phyloP scores from a whole-genome alignment of 2,329 filamentous ascomycete genomes.

The Colletotrichum australisinense region DNA sequence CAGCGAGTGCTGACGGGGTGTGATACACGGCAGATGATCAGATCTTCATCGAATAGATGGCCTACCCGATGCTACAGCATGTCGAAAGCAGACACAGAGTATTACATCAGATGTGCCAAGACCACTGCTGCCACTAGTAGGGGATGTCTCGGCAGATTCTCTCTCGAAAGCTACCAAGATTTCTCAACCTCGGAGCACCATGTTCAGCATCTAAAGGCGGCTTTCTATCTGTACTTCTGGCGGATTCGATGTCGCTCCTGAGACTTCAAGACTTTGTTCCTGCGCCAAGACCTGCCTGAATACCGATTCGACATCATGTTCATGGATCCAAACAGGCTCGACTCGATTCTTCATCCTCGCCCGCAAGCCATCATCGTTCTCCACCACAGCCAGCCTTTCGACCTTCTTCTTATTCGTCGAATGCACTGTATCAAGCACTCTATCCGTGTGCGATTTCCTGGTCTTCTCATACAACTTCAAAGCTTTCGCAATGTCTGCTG shows the following conservation, averaged over 20 bases:
- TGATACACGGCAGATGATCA: background rate
- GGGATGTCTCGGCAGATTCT: background rate
- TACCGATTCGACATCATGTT: constrained; percentile 56
- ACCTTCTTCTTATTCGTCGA: constrained; percentile 42
- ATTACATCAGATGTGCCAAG: background rate
- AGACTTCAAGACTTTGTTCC: background rate
- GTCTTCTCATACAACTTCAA: constrained; percentile 55
- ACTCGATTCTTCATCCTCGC: constrained; percentile 47
- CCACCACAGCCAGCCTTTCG: constrained; percentile 37
- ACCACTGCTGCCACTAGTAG: background rate
- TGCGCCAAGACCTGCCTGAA: constrained; percentile 40
- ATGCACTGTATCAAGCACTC: constrained; percentile 49
- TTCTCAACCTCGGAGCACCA: background rate
- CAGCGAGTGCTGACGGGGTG: too few relatives aligned
- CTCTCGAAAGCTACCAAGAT: background rate
- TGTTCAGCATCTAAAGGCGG: background rate
- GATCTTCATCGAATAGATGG: background rate
- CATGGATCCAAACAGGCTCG: constrained; percentile 56
- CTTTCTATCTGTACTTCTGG: constrained; percentile 15
- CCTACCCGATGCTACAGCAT: background rate
- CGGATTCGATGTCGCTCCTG: background rate
- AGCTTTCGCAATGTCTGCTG: constrained; percentile 41
- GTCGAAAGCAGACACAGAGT: background rate
- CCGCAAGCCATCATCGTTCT: constrained; percentile 52
- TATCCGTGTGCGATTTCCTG: constrained; percentile 53